A percentile compares a stretch with the other conserved stretches of the same genome.
Conservation (phyloP, 2,329 filamentous ascomycete species). For the Exophiala oligosperma region DNA sequence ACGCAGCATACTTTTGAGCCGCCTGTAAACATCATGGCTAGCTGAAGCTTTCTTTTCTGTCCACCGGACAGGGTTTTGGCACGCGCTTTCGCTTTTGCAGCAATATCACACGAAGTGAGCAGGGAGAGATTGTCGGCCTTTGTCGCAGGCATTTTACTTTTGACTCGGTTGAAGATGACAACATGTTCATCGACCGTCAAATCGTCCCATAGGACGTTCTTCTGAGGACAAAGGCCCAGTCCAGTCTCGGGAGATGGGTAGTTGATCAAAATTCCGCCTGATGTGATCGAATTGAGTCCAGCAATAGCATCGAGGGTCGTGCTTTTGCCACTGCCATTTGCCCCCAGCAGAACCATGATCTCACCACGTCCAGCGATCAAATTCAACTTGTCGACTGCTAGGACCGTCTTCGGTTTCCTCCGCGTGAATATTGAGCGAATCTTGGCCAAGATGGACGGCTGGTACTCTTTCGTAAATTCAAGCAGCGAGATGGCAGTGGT, state of each 20-base stretch:
- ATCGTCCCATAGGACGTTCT: slow-evolving; percentile 91
- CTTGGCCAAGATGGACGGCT: slow-evolving; percentile 60
- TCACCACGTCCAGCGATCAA: slow-evolving; percentile 73
- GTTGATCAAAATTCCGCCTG: slow-evolving; percentile 75
- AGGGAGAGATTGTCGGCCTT: slow-evolving; percentile 52
- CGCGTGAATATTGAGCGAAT: slow-evolving; percentile 49
- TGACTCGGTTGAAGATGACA: slow-evolving; percentile 78
- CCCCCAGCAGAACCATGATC: slow-evolving; percentile 82
- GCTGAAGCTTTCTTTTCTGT: slow-evolving; percentile 86
- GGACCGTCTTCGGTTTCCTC: slow-evolving; percentile 62
- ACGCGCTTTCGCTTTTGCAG: slow-evolving; percentile 68
- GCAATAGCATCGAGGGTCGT: slow-evolving; percentile 88
- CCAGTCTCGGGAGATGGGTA: slow-evolving; percentile 75
- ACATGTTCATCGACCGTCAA: slow-evolving; percentile 85
- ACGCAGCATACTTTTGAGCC: slow-evolving; percentile 86
- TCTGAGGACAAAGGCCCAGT: slow-evolving; percentile 84
- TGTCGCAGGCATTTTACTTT: slow-evolving; percentile 40
- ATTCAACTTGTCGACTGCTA: slow-evolving; percentile 75
- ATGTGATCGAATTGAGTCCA: slow-evolving; percentile 74
- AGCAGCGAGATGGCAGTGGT: slow-evolving; percentile 61
- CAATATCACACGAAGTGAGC: slow-evolving; percentile 69
- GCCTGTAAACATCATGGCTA: slow-evolving; percentile 93
- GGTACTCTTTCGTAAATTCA: slow-evolving; percentile 76
- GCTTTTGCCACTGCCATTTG: slow-evolving; percentile 87
- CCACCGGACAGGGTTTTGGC: slow-evolving; percentile 82